Base-by-base conservation (phyloP, 768 basidiomycete genomes). In the Rhodotorula taiwanensis region DNA sequence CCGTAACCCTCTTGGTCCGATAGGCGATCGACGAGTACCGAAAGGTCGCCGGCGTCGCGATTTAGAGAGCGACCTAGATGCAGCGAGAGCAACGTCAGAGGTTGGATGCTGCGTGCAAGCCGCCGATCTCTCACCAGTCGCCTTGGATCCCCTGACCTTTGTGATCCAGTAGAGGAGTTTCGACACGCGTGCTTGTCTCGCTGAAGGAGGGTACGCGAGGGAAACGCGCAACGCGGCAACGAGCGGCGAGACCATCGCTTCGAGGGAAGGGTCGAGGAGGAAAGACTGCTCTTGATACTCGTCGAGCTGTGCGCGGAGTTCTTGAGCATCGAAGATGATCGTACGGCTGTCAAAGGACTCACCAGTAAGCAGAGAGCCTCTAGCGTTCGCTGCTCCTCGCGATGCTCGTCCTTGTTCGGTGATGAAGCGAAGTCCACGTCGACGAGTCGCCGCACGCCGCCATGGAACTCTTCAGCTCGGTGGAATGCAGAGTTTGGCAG, bases 261-360 rank as follows among this genome's bases (percentile, higher is more conserved):
- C 88, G 25, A 99, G 80, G 70, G 81, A 85, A 42, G 94, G 92
- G 75, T 99, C 95, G 18, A 98, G 80, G 5, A 99, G 81, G 75
- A 91, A 89, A 4, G 92, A 81, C 70, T 94, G 89, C 65, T 98
- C 93, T 74, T 94, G 92, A 73, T 94, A 97, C 73, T 85, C 83
- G 73, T 83, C 83, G 33, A 97, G 81, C 94, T 97, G 30, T 8
- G 27, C 3, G 27, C 11, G 27, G 2, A 25, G 27, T 14, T 3
- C 5, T 7, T 28, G 6, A n/a, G 45, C 9, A 20, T 20, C 3
- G 0, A 34, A 33, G 58, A 2, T 15, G 11, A 2, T 0, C 27
- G 36, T 4, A n/a, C 5, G n/a, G 7, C 4, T 20, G 20, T 18
- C 27, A 30, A 1, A 11, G 20, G 36, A 23, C 76, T 64, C 39